Evolutionary conservation across 208 protist genomes (phyloP).

Genomic region (Acanthamoeba lenticulata): DNA sequence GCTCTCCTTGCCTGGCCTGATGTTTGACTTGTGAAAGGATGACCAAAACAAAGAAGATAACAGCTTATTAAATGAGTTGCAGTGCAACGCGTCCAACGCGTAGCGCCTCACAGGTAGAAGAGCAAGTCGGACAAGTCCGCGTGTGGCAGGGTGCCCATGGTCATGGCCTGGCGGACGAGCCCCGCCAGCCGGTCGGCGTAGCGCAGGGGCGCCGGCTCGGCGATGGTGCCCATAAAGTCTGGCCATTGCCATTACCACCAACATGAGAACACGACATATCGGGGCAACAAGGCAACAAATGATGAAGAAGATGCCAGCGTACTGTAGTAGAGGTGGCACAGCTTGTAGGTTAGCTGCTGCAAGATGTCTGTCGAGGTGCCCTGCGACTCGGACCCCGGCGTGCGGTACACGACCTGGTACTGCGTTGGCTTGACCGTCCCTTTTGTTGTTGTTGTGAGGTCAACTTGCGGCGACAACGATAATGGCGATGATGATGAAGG

Average conservation of each 20-base stretch:
- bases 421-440: not conserved
- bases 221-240: slow-evolving; percentile 45
- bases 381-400: not conserved
- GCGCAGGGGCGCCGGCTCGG: not conserved
- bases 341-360: not conserved
- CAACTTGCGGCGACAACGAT: not conserved
- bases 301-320: not conserved
- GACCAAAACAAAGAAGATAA: too few relatives aligned
- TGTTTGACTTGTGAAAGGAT: too few relatives aligned
- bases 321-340: slow-evolving; percentile 50
- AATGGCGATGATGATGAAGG: not conserved
- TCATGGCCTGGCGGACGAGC: not conserved
- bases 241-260: not conserved
- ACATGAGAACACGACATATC: not conserved
- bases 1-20: too few relatives aligned
- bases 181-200: not conserved
- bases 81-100: too few relatives aligned
- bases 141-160: not conserved
- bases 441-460: not conserved
- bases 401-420: slow-evolving; percentile 13
- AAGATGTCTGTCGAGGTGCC: not conserved
- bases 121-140: not conserved
- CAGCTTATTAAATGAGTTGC: too few relatives aligned
- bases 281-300: not conserved
- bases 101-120: slow-evolving; percentile 23